Evolutionary conservation across 2,329 filamentous ascomycete genomes (phyloP), one percentile per base, ranked within the genome.

Genomic region (Fusarium sp.): DNA sequence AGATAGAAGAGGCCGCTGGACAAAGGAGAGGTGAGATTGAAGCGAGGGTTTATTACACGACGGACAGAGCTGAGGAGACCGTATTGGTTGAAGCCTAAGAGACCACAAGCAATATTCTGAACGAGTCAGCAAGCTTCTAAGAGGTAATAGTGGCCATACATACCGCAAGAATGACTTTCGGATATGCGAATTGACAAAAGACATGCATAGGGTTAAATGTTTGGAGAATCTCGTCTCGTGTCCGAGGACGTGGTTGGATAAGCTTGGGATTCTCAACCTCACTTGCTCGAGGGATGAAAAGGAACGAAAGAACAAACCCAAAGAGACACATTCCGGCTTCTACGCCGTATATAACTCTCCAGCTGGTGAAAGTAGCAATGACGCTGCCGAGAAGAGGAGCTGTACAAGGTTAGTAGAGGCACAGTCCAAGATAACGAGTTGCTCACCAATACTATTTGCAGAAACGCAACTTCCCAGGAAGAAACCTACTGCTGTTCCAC

Each of bases 11-110:
- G 82, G 3, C 89, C 89, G 3, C 87, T 87, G 69, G 90, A 85
- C 6, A 92, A 82, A 0, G 90, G 89, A 0, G 84, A 84, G 0
- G 85, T 86, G 13, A 92, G 83, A 54, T 88, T 77, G 80, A 92
- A 92, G n/a, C 90, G 87, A 2, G 90, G 90, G 69, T 92, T 92
- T 20, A 92, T 81, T 4, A 92, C 85, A 69, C 90, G 90, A 18
- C 90, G 87, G 47, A 92, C 90, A 0, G 87, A 87, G 0, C 88
- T 90, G 4, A 90, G 81, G 0, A 90, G 80, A 3, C 82, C 84
- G 75, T 91, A 91, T 38, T 79, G 77, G 48, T 76, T 76, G 49
- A 74, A 76, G 2, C 64, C 65, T 15, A 73, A 38, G 16, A 75
- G 44, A 27, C 75, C 75, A 12, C 75, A 77, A 4, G 73, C 61